phyloP scores from a whole-genome alignment of 768 basidiomycete species.

The Kwoniella dejecticola region DNA sequence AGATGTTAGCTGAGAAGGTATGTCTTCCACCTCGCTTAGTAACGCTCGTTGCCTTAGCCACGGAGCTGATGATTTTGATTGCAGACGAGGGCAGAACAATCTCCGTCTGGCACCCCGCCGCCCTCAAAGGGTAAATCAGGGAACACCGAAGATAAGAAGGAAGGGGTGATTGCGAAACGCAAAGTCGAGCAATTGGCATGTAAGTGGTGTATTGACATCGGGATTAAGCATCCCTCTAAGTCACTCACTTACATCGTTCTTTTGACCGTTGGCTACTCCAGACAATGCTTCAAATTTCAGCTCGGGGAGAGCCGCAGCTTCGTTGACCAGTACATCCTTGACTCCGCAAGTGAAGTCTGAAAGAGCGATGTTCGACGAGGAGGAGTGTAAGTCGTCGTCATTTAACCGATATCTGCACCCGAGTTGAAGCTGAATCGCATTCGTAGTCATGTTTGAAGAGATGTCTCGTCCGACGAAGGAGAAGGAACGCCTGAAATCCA shows the following conservation, averaged over 20 bases:
- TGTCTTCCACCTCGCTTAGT: no score
- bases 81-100: slow-evolving; percentile 38
- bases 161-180: slow-evolving; percentile 44
- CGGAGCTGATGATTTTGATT: neutral
- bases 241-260: no score
- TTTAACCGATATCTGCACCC: neutral
- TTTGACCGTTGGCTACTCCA: neutral
- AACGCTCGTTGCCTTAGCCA: no score
- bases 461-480: slow-evolving; percentile 81
- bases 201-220: slow-evolving; percentile 31
- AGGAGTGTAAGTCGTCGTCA: slow-evolving; percentile 63
- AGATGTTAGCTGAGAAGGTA: slow-evolving; percentile 56
- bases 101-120: slow-evolving; percentile 13
- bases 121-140: slow-evolving; percentile 3
- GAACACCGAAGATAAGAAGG: slow-evolving; percentile 31
- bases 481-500: slow-evolving; percentile 84
- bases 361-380: slow-evolving; percentile 95
- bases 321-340: slow-evolving; percentile 87
- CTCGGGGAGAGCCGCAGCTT: slow-evolving; percentile 84
- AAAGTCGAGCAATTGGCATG: slow-evolving; percentile 45
- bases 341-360: slow-evolving; percentile 72
- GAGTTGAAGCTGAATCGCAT: no score
- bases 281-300: slow-evolving; percentile 60
- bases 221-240: no score
- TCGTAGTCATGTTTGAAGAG: slow-evolving; percentile 93